phyloP scores from a whole-genome alignment of 2,329 filamentous ascomycete species.

The Neofusicoccum sp. region DNA sequence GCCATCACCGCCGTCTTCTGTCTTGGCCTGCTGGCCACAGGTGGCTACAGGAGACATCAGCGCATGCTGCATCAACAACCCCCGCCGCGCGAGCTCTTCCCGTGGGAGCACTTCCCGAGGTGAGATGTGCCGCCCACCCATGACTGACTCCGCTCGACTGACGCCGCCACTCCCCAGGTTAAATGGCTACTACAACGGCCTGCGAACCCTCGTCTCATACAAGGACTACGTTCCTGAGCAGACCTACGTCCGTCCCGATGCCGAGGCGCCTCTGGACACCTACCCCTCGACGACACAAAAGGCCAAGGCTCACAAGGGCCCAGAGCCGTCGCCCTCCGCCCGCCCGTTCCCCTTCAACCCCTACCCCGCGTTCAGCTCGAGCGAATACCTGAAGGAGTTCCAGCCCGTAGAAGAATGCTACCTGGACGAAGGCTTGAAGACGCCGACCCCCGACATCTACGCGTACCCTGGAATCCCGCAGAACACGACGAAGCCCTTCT shows the following conservation, averaged over 20 bases:
- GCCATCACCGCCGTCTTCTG: constrained; percentile 45
- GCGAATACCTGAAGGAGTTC: constrained; percentile 51
- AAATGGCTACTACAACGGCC: constrained; percentile 52
- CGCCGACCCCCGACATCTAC: constrained; percentile 63
- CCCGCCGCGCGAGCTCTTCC: constrained; percentile 39
- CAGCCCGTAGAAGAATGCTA: constrained; percentile 62
- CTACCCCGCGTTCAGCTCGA: constrained; percentile 47
- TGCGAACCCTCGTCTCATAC: constrained; percentile 48
- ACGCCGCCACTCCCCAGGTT: constrained; percentile 33
- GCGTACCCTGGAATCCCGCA: constrained; percentile 61
- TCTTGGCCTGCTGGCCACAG: constrained; percentile 44
- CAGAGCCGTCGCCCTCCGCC: constrained; percentile 37
- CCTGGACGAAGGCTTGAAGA: constrained; percentile 57
- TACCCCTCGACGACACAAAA: constrained; percentile 28
- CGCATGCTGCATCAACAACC: constrained; percentile 22
- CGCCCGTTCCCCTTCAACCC: constrained; percentile 48
- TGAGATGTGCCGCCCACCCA: constrained; percentile 28
- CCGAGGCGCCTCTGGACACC: constrained; percentile 41
- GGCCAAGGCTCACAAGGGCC: constrained; percentile 22
- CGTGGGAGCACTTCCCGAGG: constrained; percentile 50
- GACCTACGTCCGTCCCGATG: constrained; percentile 42
- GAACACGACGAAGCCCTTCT: constrained; percentile 51
- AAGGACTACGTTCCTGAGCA: constrained; percentile 50
- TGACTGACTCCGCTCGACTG: not conserved
- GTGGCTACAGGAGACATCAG: constrained; percentile 43